Base-by-base conservation (phyloP, 169 alveolate species). In the Plasmodium blacklocki region DNA sequence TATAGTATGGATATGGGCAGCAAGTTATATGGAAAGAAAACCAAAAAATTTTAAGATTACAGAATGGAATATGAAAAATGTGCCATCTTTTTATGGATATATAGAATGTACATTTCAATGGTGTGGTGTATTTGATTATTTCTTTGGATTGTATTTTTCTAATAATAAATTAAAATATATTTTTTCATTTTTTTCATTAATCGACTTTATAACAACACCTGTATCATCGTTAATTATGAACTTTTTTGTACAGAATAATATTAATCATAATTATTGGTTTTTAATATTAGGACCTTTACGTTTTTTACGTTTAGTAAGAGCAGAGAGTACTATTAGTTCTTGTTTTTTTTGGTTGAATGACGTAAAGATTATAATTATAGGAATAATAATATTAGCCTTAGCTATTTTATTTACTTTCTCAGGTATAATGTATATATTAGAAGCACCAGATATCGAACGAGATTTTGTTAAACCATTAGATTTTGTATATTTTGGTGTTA, bases 1-100 rank as follows among this genome's bases (percentile, higher is more conserved):
- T 68, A 85, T 93, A 3, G 90, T 93, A 21, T 94, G 96, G 96
- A 72, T 93, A 50, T 94, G 96, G 96, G 96, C 95, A 56, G 95
- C 95, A 11, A 64, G 88, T 39, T 94, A 93, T 32, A 94, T 94
- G 95, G 60, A 58, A 52, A 75, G 96, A 32, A 88, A 93, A 5
- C 94, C 91, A 7, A 93, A 93, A 11, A 87, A 94, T 56, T 87
- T 56, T 49, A 58, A 91, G 66, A 88, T 94, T 50, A 71, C 93
- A 26, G 88, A 73, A 63, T 94, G 96, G 96, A 73, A 87, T 29
- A 88, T 94, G 76, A 93, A 90, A 32, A 43, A 45, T 19, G 94
- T 94, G 2, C 96, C 96, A 12, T 56, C 86, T 0, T 47, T 60
- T 3, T 94, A 94, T 75, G 93, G 94, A 80, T 71, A 87, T 72